phyloP scores from a whole-genome alignment of 106 monocot genomes.

The Acanthochlamys bracteata region DNA sequence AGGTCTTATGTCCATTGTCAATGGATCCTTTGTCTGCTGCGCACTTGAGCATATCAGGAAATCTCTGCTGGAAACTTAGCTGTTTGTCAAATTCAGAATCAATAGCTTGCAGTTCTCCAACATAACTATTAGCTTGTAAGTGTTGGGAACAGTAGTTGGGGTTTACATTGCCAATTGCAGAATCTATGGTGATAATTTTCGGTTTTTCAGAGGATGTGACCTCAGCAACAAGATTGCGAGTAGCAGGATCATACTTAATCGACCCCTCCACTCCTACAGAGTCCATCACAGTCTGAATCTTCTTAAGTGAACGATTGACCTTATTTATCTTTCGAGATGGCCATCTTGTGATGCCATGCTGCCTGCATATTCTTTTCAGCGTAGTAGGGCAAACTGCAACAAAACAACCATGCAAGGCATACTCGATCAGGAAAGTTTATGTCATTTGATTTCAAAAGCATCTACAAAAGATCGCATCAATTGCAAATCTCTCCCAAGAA shows the following conservation, averaged over 20 bases:
- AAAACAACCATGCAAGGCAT: neutral
- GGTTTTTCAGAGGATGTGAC: conserved; percentile 29
- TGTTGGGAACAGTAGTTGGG: conserved; percentile 10
- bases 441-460: no score
- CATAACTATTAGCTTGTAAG: conserved; percentile 6
- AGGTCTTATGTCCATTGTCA: neutral
- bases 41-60: neutral
- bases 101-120: conserved; percentile 22
- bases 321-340: conserved; percentile 98
- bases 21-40: neutral
- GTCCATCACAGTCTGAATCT: conserved; percentile 81
- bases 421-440: neutral
- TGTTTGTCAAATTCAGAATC: neutral
- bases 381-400: conserved; percentile 91
- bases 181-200: neutral
- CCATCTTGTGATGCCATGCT: conserved; percentile 91
- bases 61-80: neutral
- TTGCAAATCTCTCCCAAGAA: no score
- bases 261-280: conserved; percentile 91
- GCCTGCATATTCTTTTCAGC: conserved; percentile 89
- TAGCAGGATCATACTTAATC: conserved; percentile 67
- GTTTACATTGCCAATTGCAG: neutral
- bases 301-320: conserved; percentile 81
- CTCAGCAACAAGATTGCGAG: conserved; percentile 66
- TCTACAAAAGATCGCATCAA: no score